Conservation (phyloP, 768 basidiomycete species). For the Boletus pseudopeckii region DNA sequence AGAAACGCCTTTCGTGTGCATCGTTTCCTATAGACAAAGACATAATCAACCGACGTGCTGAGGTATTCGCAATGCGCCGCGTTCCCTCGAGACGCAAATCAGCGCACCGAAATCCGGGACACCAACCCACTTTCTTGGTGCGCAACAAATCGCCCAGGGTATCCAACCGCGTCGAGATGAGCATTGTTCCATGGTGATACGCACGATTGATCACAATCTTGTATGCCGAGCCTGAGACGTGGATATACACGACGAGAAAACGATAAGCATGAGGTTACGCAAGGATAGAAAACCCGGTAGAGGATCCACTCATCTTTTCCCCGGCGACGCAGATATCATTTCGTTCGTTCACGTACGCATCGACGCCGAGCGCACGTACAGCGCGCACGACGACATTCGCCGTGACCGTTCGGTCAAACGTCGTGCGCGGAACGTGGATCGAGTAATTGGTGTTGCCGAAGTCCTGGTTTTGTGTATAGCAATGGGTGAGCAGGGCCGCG, state of each 20-base stretch:
- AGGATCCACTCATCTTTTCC: constrained; percentile 75
- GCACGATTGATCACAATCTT: constrained; percentile 88
- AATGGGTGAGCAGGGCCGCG: not conserved
- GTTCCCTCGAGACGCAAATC: not conserved
- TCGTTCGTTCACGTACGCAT: constrained; percentile 79
- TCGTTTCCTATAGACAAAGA: constrained; percentile 53
- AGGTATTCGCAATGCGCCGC: not conserved
- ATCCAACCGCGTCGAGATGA: constrained; percentile 76
- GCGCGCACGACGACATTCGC: constrained; percentile 76
- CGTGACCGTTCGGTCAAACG: constrained; percentile 78
- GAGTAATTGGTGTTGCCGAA: constrained; percentile 97
- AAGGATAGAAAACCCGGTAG: not conserved
- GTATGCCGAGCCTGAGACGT: constrained; percentile 98
- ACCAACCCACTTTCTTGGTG: constrained; percentile 52
- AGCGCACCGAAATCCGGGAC: not conserved
- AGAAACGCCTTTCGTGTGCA: constrained; percentile 81
- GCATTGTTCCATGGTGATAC: constrained; percentile 99
- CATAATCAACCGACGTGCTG: not conserved
- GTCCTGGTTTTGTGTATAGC: constrained; percentile 54
- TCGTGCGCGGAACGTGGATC: constrained; percentile 77
- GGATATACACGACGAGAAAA: constrained; percentile 12
- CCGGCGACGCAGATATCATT: constrained; percentile 86
- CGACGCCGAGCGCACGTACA: constrained; percentile 68
- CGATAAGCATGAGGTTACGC: not conserved
- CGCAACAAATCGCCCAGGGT: constrained; percentile 71